These are phyloP conservation scores for Oleoguttula mirabilis DNA, from an alignment of 495 filamentous ascomycete species.

Conservation along the genomic window DNA sequence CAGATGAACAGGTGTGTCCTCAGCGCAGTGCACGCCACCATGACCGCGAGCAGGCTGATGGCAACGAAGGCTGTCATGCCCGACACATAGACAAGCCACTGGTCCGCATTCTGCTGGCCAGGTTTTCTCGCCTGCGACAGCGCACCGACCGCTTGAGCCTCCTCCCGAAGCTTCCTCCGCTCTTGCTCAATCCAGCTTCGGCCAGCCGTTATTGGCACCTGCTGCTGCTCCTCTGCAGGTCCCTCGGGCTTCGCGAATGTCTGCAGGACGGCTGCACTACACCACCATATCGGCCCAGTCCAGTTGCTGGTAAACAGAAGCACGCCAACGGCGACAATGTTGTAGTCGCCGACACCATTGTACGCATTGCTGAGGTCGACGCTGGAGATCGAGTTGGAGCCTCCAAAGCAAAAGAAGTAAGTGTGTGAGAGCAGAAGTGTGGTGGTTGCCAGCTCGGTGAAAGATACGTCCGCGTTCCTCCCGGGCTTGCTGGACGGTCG, in stretches of 20 bases:
- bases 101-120: neutral
- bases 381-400: conserved; percentile 83
- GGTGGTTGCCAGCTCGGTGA: conserved; percentile 21
- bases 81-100: conserved; percentile 39
- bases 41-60: conserved; percentile 53
- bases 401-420: conserved; percentile 83
- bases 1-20: conserved; percentile 93
- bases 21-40: conserved; percentile 75
- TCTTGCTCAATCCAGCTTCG: conserved; percentile 17
- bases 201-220: neutral
- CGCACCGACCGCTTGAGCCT: neutral
- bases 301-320: conserved; percentile 84
- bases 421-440: conserved; percentile 29
- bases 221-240: neutral
- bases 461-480: conserved; percentile 11
- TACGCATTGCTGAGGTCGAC: conserved; percentile 42
- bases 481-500: neutral
- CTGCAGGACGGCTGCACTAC: conserved; percentile 36
- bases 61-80: conserved; percentile 56
- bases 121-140: neutral
- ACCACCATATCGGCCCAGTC: conserved; percentile 84
- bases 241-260: conserved; percentile 30
- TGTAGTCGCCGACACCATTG: conserved; percentile 41
- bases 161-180: conserved; percentile 10
- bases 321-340: conserved; percentile 50